Conservation (phyloP, 2,329 filamentous ascomycete genomes). For the Pyrenophora graminea region DNA sequence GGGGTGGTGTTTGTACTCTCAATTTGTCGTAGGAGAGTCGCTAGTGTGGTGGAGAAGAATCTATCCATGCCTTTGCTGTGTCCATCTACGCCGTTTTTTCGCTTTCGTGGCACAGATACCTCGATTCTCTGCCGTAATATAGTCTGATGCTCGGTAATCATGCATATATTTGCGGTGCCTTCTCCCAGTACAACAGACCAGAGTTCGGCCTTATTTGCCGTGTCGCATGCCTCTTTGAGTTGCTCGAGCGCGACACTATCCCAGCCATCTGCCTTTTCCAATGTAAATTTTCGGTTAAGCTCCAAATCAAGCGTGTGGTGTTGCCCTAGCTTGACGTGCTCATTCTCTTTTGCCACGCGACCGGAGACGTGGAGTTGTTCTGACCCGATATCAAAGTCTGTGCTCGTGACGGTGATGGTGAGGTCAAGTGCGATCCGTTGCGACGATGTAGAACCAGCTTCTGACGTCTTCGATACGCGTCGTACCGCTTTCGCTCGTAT, state of each 20-base stretch:
- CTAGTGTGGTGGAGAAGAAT: constrained; percentile 78
- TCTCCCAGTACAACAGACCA: constrained; percentile 95
- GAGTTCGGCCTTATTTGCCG: constrained; percentile 78
- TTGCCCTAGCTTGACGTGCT: constrained; percentile 67
- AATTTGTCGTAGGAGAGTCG: constrained; percentile 75
- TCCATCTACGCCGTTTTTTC: constrained; percentile 62
- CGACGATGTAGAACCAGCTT: constrained; percentile 66
- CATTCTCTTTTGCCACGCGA: constrained; percentile 67
- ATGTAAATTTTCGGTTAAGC: constrained; percentile 80
- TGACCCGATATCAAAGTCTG: constrained; percentile 72
- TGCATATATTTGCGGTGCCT: constrained; percentile 78
- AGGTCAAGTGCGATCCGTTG: constrained; percentile 67
- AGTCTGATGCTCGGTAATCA: constrained; percentile 80
- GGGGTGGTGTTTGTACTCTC: constrained; percentile 57
- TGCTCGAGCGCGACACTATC: constrained; percentile 83
- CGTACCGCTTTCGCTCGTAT: constrained; percentile 70
- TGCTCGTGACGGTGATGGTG: constrained; percentile 65
- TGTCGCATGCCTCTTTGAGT: constrained; percentile 76
- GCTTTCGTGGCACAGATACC: constrained; percentile 68
- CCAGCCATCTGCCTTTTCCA: constrained; percentile 84
- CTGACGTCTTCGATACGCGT: constrained; percentile 64
- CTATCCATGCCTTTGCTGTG: constrained; percentile 72
- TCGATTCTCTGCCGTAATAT: constrained; percentile 73
- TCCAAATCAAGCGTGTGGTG: constrained; percentile 82
- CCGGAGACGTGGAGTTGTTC: constrained; percentile 71